phyloP scores from a whole-genome alignment of 768 basidiomycete genomes.

The Megacollybia marginata region DNA sequence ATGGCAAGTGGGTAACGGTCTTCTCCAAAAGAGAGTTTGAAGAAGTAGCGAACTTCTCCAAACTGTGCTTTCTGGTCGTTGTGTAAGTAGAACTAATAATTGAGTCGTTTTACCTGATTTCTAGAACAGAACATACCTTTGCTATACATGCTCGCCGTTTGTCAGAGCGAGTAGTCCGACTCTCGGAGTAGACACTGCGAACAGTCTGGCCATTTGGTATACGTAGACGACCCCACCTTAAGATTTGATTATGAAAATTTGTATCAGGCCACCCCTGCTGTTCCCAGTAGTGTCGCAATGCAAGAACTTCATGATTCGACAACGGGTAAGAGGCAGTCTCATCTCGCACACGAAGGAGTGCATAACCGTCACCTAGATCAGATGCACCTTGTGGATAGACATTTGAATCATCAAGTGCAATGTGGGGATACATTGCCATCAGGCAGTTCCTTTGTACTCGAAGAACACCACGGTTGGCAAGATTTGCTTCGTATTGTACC shows the following conservation, averaged over 20 bases:
- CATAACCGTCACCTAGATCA: constrained; percentile 10
- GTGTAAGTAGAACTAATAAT: too few species aligned
- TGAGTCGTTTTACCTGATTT: too few species aligned
- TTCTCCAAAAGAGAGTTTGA: neutral
- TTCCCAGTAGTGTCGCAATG: neutral
- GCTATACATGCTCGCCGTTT: neutral
- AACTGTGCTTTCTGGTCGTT: neutral
- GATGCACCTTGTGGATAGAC: neutral
- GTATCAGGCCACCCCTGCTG: neutral
- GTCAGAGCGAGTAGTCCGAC: neutral
- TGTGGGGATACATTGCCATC: constrained; percentile 4
- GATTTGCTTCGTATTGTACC: constrained; percentile 16
- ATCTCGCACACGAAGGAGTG: neutral
- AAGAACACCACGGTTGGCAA: constrained; percentile 15
- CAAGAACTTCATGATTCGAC: neutral
- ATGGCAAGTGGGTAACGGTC: constrained; percentile 5
- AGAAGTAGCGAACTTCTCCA: neutral
- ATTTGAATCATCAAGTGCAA: neutral
- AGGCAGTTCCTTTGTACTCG: constrained; percentile 12
- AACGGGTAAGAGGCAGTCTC: neutral
- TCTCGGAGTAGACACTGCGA: constrained; percentile 4
- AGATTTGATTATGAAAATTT: neutral
- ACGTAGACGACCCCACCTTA: constrained; percentile 7
- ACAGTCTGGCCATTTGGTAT: constrained; percentile 15
- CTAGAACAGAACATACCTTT: constrained; percentile 2